Evolutionary conservation across 371 early-diverging fungal species (phyloP).

Genomic region (Lichtheimia ramosa): DNA sequence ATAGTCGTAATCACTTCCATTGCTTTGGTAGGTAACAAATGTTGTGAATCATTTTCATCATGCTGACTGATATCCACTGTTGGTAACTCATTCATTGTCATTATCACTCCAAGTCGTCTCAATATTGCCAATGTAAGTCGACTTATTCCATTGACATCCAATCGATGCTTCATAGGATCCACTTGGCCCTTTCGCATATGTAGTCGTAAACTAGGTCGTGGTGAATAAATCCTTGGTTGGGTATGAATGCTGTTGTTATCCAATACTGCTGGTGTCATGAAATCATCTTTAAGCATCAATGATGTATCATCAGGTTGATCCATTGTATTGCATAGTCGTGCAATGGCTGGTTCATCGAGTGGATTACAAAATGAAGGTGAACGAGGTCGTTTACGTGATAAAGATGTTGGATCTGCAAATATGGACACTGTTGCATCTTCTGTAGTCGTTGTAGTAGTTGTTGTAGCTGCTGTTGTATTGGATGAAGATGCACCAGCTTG

Average conservation of each 20-base stretch:
- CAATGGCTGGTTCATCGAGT: too few species aligned
- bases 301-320: too few species aligned
- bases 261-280: too few species aligned
- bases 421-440: too few species aligned
- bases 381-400: constrained; percentile 15
- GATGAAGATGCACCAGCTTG: background rate
- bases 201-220: constrained; percentile 7
- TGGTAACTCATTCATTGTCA: constrained; percentile 33
- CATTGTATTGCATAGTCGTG: too few species aligned
- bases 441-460: background rate
- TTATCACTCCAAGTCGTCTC: constrained; percentile 30
- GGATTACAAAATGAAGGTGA: constrained; percentile 10
- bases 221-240: background rate
- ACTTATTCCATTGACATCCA: constrained; percentile 31
- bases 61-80: constrained; percentile 28
- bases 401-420: too few species aligned
- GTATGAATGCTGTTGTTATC: background rate
- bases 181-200: constrained; percentile 23
- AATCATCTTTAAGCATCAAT: too few species aligned
- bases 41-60: constrained; percentile 33
- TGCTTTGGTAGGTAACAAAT: constrained; percentile 38
- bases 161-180: constrained; percentile 41
- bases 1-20: constrained; percentile 47
- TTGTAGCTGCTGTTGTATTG: background rate
- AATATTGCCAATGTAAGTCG: constrained; percentile 34